phyloP scores from a whole-genome alignment of 2,329 filamentous ascomycete genomes.

The Aureobasidium sp. region DNA sequence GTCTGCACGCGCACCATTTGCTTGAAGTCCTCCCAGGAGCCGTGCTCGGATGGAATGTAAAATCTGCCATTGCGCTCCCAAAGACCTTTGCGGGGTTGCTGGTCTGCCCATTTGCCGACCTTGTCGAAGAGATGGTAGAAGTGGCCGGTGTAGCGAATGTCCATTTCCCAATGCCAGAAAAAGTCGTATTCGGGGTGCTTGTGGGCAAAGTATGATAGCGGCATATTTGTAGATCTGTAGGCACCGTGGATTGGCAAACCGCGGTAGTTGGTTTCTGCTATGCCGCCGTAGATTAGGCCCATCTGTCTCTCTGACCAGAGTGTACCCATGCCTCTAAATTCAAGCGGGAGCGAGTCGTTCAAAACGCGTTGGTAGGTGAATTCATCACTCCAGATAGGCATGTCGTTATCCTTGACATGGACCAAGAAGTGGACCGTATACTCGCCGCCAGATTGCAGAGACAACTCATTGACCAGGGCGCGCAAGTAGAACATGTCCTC shows the following conservation, averaged over 20 bases:
- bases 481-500: conserved; percentile 79
- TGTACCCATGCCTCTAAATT: conserved; percentile 47
- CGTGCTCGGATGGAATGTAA: conserved; percentile 65
- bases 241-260: conserved; percentile 62
- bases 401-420: conserved; percentile 72
- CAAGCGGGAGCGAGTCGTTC: conserved; percentile 39
- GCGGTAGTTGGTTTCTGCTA: conserved; percentile 45
- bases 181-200: conserved; percentile 83
- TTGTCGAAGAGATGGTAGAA: conserved; percentile 73
- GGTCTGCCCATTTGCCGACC: conserved; percentile 57
- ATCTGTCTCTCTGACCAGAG: conserved; percentile 48
- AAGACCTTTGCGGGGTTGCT: conserved; percentile 62
- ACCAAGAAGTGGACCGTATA: conserved; percentile 78
- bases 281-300: conserved; percentile 47
- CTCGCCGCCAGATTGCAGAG: conserved; percentile 70
- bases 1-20: conserved; percentile 58
- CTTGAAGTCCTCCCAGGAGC: conserved; percentile 65
- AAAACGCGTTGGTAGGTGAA: conserved; percentile 63
- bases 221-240: conserved; percentile 78
- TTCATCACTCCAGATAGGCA: conserved; percentile 76
- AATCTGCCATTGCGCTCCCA: conserved; percentile 75
- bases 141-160: conserved; percentile 82
- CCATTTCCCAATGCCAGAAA: conserved; percentile 96
- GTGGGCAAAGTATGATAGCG: conserved; percentile 87
- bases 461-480: conserved; percentile 71